Conservation (phyloP, 768 basidiomycete genomes). For the Hypholoma fasciculare region DNA sequence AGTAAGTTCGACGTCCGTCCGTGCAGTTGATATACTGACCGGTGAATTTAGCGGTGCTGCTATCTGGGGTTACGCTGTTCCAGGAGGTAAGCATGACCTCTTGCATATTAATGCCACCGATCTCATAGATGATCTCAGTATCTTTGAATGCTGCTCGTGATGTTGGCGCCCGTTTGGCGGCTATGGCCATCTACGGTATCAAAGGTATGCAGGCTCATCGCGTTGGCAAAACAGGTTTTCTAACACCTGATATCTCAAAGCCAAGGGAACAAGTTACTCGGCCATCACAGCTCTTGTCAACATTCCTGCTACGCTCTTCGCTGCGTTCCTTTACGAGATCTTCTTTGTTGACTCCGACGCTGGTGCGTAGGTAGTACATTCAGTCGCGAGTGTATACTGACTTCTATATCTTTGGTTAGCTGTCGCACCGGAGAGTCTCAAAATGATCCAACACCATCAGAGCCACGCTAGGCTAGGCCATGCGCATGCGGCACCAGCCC, state of each 20-base stretch:
- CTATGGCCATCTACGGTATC: constrained; percentile 60
- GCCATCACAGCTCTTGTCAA: constrained; percentile 67
- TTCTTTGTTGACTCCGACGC: constrained; percentile 60
- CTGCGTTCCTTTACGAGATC: constrained; percentile 52
- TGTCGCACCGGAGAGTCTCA: constrained; percentile 19
- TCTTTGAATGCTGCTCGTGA: constrained; percentile 71
- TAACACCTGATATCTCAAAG: constrained; percentile 22
- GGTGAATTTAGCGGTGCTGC: constrained; percentile 42
- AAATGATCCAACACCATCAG: constrained; percentile 20
- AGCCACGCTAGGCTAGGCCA: constrained; percentile 21
- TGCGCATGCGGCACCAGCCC: neutral
- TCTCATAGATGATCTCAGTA: constrained; percentile 32
- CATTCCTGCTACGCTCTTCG: constrained; percentile 62
- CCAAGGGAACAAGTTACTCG: constrained; percentile 54
- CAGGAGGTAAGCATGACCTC: constrained; percentile 39
- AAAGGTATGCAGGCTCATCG: constrained; percentile 28
- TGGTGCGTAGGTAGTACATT: constrained; percentile 36
- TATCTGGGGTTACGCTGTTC: constrained; percentile 61
- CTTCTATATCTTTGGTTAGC: constrained; percentile 10
- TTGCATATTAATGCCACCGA: neutral
- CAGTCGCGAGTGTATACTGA: neutral
- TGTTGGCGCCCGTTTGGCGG: constrained; percentile 62
- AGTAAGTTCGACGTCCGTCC: constrained; percentile 38
- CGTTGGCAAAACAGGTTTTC: neutral
- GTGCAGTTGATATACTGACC: neutral